phyloP scores from a whole-genome alignment of 2,329 filamentous ascomycete genomes.

The Lecanicillium sp. region DNA sequence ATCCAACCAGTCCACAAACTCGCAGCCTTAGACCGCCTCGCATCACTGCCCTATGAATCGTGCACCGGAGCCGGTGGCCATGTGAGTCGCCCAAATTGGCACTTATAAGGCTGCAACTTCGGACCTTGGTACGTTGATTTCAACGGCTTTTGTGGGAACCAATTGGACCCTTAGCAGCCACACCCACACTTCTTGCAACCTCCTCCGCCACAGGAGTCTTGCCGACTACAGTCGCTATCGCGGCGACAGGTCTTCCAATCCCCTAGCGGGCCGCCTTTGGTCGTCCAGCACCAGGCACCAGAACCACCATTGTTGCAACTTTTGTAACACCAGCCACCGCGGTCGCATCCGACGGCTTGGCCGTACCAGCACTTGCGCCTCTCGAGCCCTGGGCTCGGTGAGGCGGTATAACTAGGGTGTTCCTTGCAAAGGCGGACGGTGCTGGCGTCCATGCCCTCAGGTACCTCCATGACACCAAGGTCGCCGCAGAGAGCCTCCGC shows the following conservation, averaged over 20 bases:
- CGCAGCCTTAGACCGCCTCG: no score
- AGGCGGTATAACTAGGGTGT: background rate
- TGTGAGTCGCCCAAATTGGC: no score
- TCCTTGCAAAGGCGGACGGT: slow-evolving; percentile 1
- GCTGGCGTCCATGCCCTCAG: background rate
- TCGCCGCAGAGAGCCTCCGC: slow-evolving; percentile 1
- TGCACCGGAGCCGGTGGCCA: no score
- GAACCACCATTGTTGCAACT: background rate
- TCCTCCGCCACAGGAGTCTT: background rate
- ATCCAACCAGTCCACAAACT: no score
- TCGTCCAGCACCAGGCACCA: slow-evolving; percentile 3
- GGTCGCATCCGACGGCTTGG: background rate
- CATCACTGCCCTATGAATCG: no score
- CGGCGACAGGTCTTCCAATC: background rate
- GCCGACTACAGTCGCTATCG: background rate
- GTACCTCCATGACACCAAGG: slow-evolving; percentile 2
- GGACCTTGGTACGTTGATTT: no score
- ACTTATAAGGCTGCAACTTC: no score
- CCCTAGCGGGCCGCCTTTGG: background rate
- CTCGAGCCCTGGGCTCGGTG: background rate
- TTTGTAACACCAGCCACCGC: background rate
- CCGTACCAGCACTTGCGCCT: slow-evolving; percentile 1
- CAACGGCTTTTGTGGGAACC: no score
- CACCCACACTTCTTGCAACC: slow-evolving; percentile 3
- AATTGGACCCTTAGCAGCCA: slow-evolving; percentile 21